Base-by-base conservation (phyloP, 768 basidiomycete genomes). In the Boletus subparvulus region DNA sequence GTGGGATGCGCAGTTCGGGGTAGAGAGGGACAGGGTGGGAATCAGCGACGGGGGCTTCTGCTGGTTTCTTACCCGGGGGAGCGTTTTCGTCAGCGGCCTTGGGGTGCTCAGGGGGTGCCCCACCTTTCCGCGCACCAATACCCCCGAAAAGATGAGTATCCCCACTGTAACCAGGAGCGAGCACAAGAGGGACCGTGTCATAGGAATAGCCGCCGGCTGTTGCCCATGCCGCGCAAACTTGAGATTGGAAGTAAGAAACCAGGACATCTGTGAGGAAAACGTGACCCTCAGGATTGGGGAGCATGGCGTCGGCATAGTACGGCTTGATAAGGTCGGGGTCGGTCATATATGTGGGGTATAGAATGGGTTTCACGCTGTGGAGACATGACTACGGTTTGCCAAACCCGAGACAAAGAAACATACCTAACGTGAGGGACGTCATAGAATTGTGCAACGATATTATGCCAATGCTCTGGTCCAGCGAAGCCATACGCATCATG, bases 381-480 rank as follows among this genome's bases (percentile, higher is more conserved):
- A 12, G 49, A 52, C 4, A 19, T 58, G 7, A 62, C n/a, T 8
- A 46, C 12, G 4, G 21, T 16, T 12, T 44, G 24, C 39, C n/a
- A 47, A 26, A 33, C 24, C 50, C 1, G 37, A 32, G 32, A 28
- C 14, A 39, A 44, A 26, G 5, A 10, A 14, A 26, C 76, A 41
- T 45, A 84, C 85, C 82, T 85, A 65, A 99, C 77, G 69, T 98
- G 92, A 0, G 96, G 95, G 28, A 98, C 84, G 69, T 99, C 97
- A 76, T 99, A 99, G 77, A 94, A 98, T 68, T 95, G 94, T 2
- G 97, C 92, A 1, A 98, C 94, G 54, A 89, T 75, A 61, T 81
- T 87, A 71, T 99, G 96, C 79, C 85, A 86, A 64, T 92, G 84
- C 67, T 97, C 95, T 2, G 95, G 90, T 2, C 96, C 95, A 4